Evolutionary conservation across 2,329 filamentous ascomycete genomes (phyloP), one percentile per base, ranked within the genome.

Genomic region (Dothistroma pini): DNA sequence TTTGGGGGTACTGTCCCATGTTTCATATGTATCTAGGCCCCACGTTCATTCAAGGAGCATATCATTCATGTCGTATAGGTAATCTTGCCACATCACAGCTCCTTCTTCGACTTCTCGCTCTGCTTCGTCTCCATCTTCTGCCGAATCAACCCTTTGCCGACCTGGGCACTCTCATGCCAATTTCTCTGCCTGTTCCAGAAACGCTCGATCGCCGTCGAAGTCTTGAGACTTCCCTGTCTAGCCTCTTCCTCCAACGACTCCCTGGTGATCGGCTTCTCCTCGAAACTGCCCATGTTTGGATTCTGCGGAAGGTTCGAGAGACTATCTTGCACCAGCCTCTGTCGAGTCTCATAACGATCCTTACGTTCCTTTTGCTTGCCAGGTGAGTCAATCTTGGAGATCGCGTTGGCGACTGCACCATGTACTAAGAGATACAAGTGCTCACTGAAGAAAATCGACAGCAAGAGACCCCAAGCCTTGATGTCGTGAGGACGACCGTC

Each of bases 371-470:
- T 92, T 70, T 96, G 90, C 59, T 93, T 80, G 0, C 92, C 93
- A 0, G 91, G 90, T 52, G 89, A 93, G 70, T 97, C 93, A 57
- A 97, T 79, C 74, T 92, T 95, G 62, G 81, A 81, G 68, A 99
- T 84, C 4, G 87, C 86, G 57, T 86, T 84, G 47, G 88, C 85
- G 4, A 97, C 89, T 0, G 82, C 83, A 63, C 88, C 83, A 69
- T 93, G 88, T 1, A 90, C 83, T 2, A 87, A 79, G n/a, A 99
- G 84, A 74, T 96, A 97, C 16, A 93, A 78, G 73, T 99, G 93
- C 74, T 99, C 95, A 0, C 91, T 87, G 68, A 96, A 84, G 68
- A 97, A 84, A 59, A 99, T 88, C 21, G 87, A 86, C 19, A 96
- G 79, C 5, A 99, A 82, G 2, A 97, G 80, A 0, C 87, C 90